Conservation (phyloP, 2,329 filamentous ascomycete species). For the Tolypocladium sp. region DNA sequence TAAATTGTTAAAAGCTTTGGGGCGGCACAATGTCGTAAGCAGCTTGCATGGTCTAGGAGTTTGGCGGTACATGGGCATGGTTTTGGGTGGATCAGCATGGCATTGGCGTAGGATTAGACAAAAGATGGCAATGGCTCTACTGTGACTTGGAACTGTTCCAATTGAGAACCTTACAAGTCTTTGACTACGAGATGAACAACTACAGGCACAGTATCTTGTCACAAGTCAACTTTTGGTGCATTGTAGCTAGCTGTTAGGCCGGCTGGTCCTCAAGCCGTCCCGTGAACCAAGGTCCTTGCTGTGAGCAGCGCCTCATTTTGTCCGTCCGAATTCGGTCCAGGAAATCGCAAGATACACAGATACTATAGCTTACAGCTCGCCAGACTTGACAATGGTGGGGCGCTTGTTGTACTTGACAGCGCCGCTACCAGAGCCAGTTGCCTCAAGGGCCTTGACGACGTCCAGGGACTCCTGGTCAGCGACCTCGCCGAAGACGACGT, state of each 20-base stretch:
- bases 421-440: constrained; percentile 46
- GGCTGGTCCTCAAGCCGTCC: background rate
- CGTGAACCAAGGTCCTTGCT: background rate
- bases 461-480: constrained; percentile 37
- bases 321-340: background rate
- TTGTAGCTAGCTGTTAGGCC: background rate
- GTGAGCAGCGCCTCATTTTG: background rate
- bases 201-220: background rate
- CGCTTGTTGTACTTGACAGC: constrained; percentile 45
- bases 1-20: background rate
- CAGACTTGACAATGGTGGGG: constrained; percentile 48
- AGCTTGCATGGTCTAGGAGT: constrained; percentile 11
- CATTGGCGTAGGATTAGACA: background rate
- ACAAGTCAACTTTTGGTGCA: background rate
- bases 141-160: background rate
- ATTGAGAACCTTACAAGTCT: background rate
- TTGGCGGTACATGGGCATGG: constrained; percentile 2
- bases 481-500: constrained; percentile 80
- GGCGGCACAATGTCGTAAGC: background rate
- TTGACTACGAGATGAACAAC: background rate
- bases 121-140: background rate
- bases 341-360: constrained; percentile 2
- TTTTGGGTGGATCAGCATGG: background rate
- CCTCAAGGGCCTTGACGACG: constrained; percentile 54
- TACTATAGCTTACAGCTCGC: constrained; percentile 33